phyloP scores from a whole-genome alignment of 2,329 filamentous ascomycete genomes.

The Huntiella bhutanensis region DNA sequence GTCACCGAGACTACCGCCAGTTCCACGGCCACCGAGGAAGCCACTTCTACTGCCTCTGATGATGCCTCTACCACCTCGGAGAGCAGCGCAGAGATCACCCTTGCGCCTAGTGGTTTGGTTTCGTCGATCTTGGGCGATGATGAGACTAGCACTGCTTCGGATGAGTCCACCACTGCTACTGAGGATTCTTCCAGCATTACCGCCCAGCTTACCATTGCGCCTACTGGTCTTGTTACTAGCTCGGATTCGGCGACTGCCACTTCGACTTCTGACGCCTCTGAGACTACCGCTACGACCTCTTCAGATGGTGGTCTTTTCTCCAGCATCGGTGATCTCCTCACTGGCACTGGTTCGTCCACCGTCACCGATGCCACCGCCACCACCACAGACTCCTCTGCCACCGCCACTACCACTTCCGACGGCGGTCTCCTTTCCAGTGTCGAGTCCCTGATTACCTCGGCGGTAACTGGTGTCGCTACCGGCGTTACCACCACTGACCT shows the following conservation, averaged over 20 bases:
- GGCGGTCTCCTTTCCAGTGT: background rate
- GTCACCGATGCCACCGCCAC: background rate
- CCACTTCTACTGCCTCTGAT: constrained; percentile 12
- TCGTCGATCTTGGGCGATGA: constrained; percentile 12
- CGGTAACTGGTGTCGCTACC: constrained; percentile 7
- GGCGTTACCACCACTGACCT: constrained; percentile 2
- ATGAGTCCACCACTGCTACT: background rate
- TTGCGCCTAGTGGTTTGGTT: constrained; percentile 19
- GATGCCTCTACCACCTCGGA: constrained; percentile 12
- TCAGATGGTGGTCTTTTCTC: background rate
- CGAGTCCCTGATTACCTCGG: constrained; percentile 6
- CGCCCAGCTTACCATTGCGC: background rate
- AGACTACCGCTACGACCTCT: background rate
- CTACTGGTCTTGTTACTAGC: background rate
- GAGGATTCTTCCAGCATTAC: background rate
- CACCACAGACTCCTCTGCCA: constrained; percentile 10
- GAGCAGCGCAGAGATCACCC: constrained; percentile 9
- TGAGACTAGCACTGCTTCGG: background rate
- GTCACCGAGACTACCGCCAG: constrained; percentile 1
- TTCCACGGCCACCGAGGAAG: background rate
- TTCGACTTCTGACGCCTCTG: background rate
- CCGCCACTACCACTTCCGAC: constrained; percentile 10
- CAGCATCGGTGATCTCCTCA: constrained; percentile 1
- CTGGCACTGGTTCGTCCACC: constrained; percentile 4
- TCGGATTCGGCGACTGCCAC: background rate